Evolutionary conservation across 208 protist genomes (phyloP).

Genomic region (Crithidia acanthocephali): DNA sequence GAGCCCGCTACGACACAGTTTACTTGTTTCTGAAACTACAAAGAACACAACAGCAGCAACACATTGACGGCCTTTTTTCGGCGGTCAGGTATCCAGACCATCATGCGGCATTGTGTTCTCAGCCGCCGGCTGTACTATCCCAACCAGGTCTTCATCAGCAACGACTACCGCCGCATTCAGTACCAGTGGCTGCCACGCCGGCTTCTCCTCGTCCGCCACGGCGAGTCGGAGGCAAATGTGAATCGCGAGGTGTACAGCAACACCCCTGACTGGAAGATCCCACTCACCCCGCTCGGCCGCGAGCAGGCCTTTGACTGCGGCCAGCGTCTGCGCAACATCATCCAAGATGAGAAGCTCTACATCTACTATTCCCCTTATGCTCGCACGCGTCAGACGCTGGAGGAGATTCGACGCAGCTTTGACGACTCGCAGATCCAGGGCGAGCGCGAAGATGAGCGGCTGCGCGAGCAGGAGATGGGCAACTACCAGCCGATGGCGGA

Average conservation of each 20-base stretch:
- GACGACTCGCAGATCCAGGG: conserved; percentile 70
- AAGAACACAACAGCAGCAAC: too few species aligned
- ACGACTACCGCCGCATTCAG: conserved; percentile 21
- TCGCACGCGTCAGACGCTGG: conserved; percentile 86
- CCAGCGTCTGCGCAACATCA: conserved; percentile 63
- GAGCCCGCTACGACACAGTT: too few species aligned
- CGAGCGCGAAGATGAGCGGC: conserved; percentile 91
- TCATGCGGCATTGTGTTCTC: conserved; percentile 21
- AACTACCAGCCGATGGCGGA: conserved; percentile 87
- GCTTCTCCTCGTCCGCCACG: conserved; percentile 86
- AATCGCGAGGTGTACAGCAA: conserved; percentile 79
- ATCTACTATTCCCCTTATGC: conserved; percentile 93
- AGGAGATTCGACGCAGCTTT: conserved; percentile 79
- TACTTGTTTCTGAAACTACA: too few species aligned
- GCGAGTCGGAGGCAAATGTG: conserved; percentile 86
- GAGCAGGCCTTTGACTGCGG: conserved; percentile 89
- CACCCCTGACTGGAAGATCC: conserved; percentile 91
- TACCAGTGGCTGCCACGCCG: conserved; percentile 76
- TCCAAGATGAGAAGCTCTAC: conserved; percentile 80
- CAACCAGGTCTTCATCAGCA: conserved; percentile 35
- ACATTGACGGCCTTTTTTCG: too few species aligned
- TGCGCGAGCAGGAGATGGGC: conserved; percentile 95
- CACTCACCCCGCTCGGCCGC: conserved; percentile 76
- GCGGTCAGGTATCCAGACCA: too few species aligned
- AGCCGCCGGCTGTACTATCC: conserved; percentile 34